Evolutionary conservation across 331 rosid species (phyloP).

Genomic region (Phaseolus coccineus): DNA sequence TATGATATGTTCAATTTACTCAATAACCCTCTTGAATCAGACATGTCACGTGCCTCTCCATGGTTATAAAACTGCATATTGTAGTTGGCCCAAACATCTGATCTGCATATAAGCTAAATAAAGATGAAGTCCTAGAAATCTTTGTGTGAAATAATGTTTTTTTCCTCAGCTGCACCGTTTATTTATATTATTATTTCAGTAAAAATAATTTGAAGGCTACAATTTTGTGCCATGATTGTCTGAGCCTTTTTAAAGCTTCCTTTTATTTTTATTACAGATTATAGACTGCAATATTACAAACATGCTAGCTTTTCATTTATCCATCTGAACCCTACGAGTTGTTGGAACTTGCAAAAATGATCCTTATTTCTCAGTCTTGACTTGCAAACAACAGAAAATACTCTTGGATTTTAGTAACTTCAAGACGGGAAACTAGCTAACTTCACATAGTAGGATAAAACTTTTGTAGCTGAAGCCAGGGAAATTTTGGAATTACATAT

Average conservation of each 20-base stretch:
- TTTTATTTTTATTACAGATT: background rate
- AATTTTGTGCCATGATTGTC: background rate
- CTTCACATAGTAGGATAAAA: background rate
- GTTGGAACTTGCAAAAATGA: background rate
- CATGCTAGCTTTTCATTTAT: background rate
- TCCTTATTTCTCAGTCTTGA: background rate
- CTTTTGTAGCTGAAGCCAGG: background rate
- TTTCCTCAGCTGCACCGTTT: background rate
- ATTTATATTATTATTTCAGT: background rate
- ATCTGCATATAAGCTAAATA: background rate
- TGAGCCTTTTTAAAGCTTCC: background rate
- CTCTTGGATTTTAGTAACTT: background rate
- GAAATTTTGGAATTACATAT: conserved; percentile 13
- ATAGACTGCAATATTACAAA: background rate
- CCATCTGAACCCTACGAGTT: background rate
- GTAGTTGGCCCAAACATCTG: conserved; percentile 17
- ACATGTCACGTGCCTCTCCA: background rate
- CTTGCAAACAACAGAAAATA: background rate
- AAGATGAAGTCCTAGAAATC: background rate
- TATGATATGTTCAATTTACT: conserved; percentile 2
- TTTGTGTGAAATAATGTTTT: background rate
- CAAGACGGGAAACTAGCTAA: background rate
- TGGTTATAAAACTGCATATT: conserved; percentile 4
- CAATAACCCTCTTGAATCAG: background rate
- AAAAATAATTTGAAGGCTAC: background rate